These are phyloP conservation scores for Cladophialophora carrionii DNA, from an alignment of 2,329 filamentous ascomycete genomes.

Conservation along the genomic window DNA sequence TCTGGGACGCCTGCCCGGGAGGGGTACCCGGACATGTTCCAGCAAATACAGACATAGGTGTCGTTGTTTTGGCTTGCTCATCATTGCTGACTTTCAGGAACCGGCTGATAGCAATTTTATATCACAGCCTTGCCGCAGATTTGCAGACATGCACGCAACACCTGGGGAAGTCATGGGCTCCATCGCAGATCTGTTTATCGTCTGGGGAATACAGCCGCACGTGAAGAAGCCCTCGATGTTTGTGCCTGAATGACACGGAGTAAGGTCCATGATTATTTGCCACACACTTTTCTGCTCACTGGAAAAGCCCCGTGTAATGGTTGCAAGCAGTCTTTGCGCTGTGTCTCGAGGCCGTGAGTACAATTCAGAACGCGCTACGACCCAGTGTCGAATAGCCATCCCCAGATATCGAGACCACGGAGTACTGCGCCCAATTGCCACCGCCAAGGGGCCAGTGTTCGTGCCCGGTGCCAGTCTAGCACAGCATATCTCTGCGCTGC, in stretches of 20 bases:
- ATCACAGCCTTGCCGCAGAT: slow-evolving; percentile 1
- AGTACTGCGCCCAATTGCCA: neutral
- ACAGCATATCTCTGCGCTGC: neutral
- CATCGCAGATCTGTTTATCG: slow-evolving; percentile 22
- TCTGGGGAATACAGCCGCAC: slow-evolving; percentile 7
- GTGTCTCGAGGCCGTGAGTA: neutral
- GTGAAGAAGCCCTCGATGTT: neutral
- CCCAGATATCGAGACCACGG: neutral
- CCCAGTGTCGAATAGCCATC: neutral
- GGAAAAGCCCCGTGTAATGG: neutral
- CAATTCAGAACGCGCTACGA: slow-evolving; percentile 2
- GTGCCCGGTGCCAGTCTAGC: neutral
- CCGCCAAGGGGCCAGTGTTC: slow-evolving; percentile 5
- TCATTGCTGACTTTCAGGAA: neutral
- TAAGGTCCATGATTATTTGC: neutral
- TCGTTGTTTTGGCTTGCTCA: neutral
- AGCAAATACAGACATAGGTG: neutral
- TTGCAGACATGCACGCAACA: slow-evolving; percentile 7
- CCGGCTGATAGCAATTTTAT: neutral
- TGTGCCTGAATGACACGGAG: neutral
- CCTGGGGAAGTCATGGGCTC: slow-evolving; percentile 7
- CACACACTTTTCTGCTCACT: neutral
- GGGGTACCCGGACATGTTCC: neutral
- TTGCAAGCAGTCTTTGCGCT: neutral
- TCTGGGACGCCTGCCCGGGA: neutral